Percentiles rank a stretch among this genome's conserved stretches.
These are phyloP conservation scores for Bothriochloa decipiens DNA, from an alignment of 176 grass and related monocot species.

Conservation along the genomic window DNA sequence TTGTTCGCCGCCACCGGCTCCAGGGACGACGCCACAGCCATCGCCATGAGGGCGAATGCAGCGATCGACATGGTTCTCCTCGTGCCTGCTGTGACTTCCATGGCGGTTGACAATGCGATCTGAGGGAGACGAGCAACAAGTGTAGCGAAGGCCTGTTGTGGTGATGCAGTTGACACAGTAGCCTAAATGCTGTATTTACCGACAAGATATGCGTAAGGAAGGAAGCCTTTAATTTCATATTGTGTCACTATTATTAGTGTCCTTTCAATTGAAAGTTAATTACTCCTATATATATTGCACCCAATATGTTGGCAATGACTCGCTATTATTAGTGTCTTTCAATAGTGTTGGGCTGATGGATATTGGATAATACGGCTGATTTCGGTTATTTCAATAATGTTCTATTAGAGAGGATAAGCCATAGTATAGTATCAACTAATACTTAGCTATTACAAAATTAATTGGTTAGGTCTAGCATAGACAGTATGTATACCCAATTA, in stretches of 20 bases:
- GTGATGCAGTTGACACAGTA: neutral
- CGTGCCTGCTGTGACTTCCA: neutral
- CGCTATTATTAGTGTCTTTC: no score
- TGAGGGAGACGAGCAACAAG: neutral
- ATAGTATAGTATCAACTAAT: no score
- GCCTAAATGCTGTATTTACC: neutral
- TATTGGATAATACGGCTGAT: no score
- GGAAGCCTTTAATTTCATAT: neutral
- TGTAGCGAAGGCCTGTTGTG: neutral
- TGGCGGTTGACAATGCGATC: neutral
- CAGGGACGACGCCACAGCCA: conserved; percentile 7
- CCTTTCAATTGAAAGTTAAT: neutral
- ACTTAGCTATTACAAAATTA: no score
- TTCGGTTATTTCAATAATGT: no score
- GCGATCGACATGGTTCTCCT: neutral
- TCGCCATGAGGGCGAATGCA: neutral
- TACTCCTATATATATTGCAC: neutral
- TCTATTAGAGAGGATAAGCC: no score
- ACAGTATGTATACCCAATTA: no score
- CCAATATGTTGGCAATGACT: neutral
- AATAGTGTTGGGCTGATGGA: no score
- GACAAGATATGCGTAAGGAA: neutral
- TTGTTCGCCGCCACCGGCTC: conserved; percentile 7
- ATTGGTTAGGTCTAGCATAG: no score
- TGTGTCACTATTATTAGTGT: neutral